Evolutionary conservation across 2,329 filamentous ascomycete species (phyloP).

Genomic region (Aspergillus sclerotialis): DNA sequence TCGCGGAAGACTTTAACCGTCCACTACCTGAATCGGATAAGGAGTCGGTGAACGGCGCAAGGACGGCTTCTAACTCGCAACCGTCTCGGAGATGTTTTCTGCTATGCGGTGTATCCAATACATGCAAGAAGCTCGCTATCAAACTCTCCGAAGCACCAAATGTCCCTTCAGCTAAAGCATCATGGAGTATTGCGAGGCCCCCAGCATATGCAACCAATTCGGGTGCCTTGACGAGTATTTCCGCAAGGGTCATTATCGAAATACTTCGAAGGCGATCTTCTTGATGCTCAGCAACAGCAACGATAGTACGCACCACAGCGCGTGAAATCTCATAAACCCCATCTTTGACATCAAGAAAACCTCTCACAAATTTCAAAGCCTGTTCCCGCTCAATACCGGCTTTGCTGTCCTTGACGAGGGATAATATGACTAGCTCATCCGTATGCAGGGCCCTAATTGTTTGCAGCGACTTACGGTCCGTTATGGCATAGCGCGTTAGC

Average conservation of each 20-base stretch:
- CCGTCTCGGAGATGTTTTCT: constrained; percentile 79
- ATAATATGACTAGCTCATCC: constrained; percentile 85
- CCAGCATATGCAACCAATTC: constrained; percentile 73
- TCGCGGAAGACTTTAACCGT: constrained; percentile 75
- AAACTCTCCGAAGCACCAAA: constrained; percentile 91
- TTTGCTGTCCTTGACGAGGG: constrained; percentile 90
- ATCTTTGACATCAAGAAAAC: constrained; percentile 91
- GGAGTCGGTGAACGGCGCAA: constrained; percentile 89
- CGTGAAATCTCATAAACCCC: constrained; percentile 82
- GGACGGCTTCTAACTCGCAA: constrained; percentile 80
- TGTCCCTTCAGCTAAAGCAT: constrained; percentile 80
- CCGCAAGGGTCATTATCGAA: constrained; percentile 84
- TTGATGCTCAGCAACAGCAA: constrained; percentile 78
- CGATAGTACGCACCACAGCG: constrained; percentile 79
- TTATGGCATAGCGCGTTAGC: constrained; percentile 89
- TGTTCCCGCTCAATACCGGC: constrained; percentile 96
- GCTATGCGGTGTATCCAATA: constrained; percentile 75
- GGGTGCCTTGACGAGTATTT: constrained; percentile 83
- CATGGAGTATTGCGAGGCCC: constrained; percentile 79
- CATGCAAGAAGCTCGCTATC: constrained; percentile 77
- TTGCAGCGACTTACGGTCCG: constrained; percentile 79
- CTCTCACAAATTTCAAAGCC: constrained; percentile 89
- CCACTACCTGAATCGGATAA: constrained; percentile 50
- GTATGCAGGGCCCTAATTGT: constrained; percentile 84
- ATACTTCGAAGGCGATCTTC: constrained; percentile 85